Percentiles rank a stretch among this genome's conserved stretches.
Evolutionary conservation across 2,329 filamentous ascomycete genomes (phyloP).

Genomic region (Aspergillus fischeri): DNA sequence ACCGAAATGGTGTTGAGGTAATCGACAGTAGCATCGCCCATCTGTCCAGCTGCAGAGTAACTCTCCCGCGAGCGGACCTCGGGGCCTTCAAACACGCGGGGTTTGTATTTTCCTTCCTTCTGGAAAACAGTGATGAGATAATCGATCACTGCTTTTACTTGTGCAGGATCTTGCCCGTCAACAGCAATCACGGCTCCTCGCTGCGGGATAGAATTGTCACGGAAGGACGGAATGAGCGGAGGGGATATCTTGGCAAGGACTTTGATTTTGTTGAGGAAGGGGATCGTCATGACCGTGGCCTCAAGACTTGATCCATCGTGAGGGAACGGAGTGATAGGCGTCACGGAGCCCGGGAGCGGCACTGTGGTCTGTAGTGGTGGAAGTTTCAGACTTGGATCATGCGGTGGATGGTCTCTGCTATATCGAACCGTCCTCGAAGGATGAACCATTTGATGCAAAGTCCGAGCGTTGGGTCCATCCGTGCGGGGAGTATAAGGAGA

Average conservation of each 20-base stretch:
- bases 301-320: slow-evolving; percentile 51
- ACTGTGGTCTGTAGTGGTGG: slow-evolving; percentile 49
- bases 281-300: slow-evolving; percentile 70
- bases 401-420: slow-evolving; percentile 29
- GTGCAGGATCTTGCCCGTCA: slow-evolving; percentile 66
- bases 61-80: slow-evolving; percentile 22
- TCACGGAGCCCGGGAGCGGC: slow-evolving; percentile 14
- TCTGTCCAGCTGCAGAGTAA: slow-evolving; percentile 27
- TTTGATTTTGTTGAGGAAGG: slow-evolving; percentile 70
- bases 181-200: slow-evolving; percentile 80
- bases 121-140: slow-evolving; percentile 56
- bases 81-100: slow-evolving; percentile 48
- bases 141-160: slow-evolving; percentile 62
- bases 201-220: slow-evolving; percentile 30
- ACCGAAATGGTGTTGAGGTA: slow-evolving; percentile 65
- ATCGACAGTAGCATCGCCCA: slow-evolving; percentile 45
- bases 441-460: slow-evolving; percentile 50
- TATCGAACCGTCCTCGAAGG: slow-evolving; percentile 46
- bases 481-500: slow-evolving; percentile 42
- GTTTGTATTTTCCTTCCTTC: slow-evolving; percentile 49
- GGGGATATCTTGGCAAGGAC: slow-evolving; percentile 73
- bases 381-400: slow-evolving; percentile 49
- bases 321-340: slow-evolving; percentile 25
- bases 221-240: slow-evolving; percentile 48
- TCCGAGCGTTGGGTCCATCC: slow-evolving; percentile 29